These are phyloP conservation scores for Anthoceros angustus DNA, from an alignment of 225 moss, liverwort and hornwort genomes.

Conservation along the genomic window DNA sequence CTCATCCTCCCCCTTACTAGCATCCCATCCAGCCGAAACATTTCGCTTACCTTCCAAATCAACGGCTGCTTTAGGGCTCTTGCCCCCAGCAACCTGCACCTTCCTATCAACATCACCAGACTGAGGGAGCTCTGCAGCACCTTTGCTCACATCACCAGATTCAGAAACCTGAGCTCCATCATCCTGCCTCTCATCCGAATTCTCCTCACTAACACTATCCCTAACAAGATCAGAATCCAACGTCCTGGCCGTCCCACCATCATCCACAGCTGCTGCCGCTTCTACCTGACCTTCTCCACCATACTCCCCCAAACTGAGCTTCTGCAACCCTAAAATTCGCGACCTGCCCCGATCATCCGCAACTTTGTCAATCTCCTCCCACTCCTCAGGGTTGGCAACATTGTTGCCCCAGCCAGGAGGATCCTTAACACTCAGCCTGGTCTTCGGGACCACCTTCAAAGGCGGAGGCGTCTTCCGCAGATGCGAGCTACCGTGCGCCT, in stretches of 20 bases:
- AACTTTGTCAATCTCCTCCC: slow-evolving; percentile 39
- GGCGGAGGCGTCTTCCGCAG: slow-evolving; percentile 58
- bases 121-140: neutral
- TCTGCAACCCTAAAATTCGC: slow-evolving; percentile 59
- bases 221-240: too few relatives aligned
- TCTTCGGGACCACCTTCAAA: slow-evolving; percentile 46
- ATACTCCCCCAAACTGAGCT: slow-evolving; percentile 25
- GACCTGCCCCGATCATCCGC: slow-evolving; percentile 46
- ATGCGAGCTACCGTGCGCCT: slow-evolving; percentile 52
- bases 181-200: too few relatives aligned
- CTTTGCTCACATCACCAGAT: too few relatives aligned
- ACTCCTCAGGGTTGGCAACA: slow-evolving; percentile 62
- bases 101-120: neutral
- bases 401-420: slow-evolving; percentile 81
- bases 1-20: slow-evolving; percentile 15
- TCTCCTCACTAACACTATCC: too few relatives aligned
- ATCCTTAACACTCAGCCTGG: slow-evolving; percentile 26
- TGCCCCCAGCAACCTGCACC: neutral
- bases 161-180: too few relatives aligned
- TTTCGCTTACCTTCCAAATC: neutral
- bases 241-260: neutral
- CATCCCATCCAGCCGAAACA: neutral
- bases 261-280: slow-evolving; percentile 40
- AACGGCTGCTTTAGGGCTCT: neutral
- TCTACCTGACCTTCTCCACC: slow-evolving; percentile 41